phyloP scores from a whole-genome alignment of 1,139 yeast species.

The Pichia sp. region DNA sequence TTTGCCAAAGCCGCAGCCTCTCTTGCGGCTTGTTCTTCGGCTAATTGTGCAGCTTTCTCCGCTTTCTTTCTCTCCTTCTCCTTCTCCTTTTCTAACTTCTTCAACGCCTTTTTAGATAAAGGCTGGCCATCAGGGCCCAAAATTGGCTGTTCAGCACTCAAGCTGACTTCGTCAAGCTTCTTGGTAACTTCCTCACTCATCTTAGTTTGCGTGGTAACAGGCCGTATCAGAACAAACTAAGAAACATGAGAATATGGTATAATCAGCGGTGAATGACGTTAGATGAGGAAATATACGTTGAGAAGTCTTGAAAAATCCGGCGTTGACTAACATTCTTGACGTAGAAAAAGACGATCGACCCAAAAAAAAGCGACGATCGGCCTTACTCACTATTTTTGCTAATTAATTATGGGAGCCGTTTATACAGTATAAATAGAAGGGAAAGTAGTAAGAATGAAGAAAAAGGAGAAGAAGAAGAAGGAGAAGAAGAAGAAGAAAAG shows the following conservation, averaged over 20 bases:
- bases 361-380: background rate
- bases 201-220: background rate
- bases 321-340: background rate
- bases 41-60: constrained; percentile 85
- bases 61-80: constrained; percentile 93
- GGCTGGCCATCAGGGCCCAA: constrained; percentile 79
- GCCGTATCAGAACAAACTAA: background rate
- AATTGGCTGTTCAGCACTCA: constrained; percentile 23
- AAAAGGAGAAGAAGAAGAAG: background rate
- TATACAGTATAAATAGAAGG: background rate
- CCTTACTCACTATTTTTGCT: background rate
- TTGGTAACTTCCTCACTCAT: constrained; percentile 30
- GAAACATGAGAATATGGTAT: too few relatives aligned
- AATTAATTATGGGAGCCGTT: background rate
- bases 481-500: background rate
- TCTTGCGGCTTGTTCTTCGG: constrained; percentile 80
- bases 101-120: constrained; percentile 88
- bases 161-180: constrained; percentile 26
- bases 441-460: background rate
- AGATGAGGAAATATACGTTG: background rate
- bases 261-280: too few relatives aligned
- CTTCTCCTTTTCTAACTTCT: constrained; percentile 88
- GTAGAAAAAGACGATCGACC: background rate
- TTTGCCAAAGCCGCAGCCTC: constrained; percentile 74
- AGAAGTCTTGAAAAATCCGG: background rate